phyloP scores from a whole-genome alignment of 2,329 filamentous ascomycete species.

The Epicoccum nigrum region DNA sequence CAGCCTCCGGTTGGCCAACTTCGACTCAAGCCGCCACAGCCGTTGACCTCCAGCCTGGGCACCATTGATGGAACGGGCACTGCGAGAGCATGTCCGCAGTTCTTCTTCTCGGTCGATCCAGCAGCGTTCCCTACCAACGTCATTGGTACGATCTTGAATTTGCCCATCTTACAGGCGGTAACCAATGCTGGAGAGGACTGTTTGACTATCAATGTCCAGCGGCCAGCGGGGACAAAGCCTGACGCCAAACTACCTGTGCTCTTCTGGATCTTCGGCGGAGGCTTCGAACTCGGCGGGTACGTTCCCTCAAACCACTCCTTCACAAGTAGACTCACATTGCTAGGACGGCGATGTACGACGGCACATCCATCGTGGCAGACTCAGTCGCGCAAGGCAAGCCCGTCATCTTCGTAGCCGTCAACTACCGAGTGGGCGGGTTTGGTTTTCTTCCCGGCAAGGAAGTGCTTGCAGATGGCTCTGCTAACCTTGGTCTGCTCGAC shows the following conservation, averaged over 20 bases:
- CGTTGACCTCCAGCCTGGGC: slow-evolving; percentile 63
- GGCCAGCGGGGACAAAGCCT: slow-evolving; percentile 47
- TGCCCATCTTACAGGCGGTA: slow-evolving; percentile 47
- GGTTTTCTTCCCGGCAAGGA: slow-evolving; percentile 75
- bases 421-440: slow-evolving; percentile 77
- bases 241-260: slow-evolving; percentile 53
- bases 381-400: slow-evolving; percentile 62
- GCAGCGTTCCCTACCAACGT: slow-evolving; percentile 44
- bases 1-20: slow-evolving; percentile 69
- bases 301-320: slow-evolving; percentile 33
- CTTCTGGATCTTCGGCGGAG: slow-evolving; percentile 58
- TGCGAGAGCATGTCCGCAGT: slow-evolving; percentile 73
- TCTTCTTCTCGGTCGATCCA: slow-evolving; percentile 62
- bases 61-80: slow-evolving; percentile 64
- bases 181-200: slow-evolving; percentile 52
- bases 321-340: slow-evolving; percentile 1
- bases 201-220: slow-evolving; percentile 51
- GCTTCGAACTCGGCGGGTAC: slow-evolving; percentile 47
- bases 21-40: slow-evolving; percentile 72
- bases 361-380: slow-evolving; percentile 46
- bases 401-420: slow-evolving; percentile 76
- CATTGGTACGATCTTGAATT: slow-evolving; percentile 47
- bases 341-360: slow-evolving; percentile 49
- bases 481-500: slow-evolving; percentile 75
- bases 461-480: slow-evolving; percentile 68